Percentiles rank a stretch among this genome's conserved stretches.
Evolutionary conservation across 2,329 filamentous ascomycete species (phyloP).

Genomic region (Fusarium devonianum): DNA sequence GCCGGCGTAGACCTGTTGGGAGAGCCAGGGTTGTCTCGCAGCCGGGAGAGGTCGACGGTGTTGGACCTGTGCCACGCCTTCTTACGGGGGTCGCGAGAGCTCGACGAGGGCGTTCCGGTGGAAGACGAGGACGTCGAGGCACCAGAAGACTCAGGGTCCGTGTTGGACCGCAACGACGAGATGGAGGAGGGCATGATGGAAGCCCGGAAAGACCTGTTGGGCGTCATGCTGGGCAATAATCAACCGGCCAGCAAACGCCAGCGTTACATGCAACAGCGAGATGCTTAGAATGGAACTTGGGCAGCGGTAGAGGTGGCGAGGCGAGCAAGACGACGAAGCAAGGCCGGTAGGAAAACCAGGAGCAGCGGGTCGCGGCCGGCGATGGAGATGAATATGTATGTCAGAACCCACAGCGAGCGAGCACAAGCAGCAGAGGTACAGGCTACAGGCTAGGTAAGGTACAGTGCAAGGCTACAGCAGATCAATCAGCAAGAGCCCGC

Average conservation of each 20-base stretch:
- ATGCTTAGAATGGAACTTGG: slow-evolving; percentile 39
- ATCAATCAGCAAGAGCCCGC: no score
- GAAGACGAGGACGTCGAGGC: slow-evolving; percentile 17
- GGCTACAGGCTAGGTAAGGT: no score
- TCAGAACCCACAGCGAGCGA: neutral
- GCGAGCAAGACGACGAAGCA: slow-evolving; percentile 3
- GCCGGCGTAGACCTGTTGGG: slow-evolving; percentile 11
- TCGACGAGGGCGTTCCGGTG: slow-evolving; percentile 1
- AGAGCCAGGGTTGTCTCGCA: slow-evolving; percentile 28
- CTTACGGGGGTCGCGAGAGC: slow-evolving; percentile 29
- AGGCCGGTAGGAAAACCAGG: slow-evolving; percentile 9
- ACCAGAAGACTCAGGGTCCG: slow-evolving; percentile 39
- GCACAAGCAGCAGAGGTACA: slow-evolving; percentile 3
- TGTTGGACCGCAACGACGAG: slow-evolving; percentile 46
- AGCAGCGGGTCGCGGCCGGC: slow-evolving; percentile 6
- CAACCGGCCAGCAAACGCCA: slow-evolving; percentile 31
- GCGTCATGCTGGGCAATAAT: slow-evolving; percentile 51
- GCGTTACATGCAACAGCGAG: slow-evolving; percentile 43
- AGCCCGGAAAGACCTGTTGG: slow-evolving; percentile 54
- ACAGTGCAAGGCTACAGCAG: no score
- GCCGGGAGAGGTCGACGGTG: slow-evolving; percentile 36
- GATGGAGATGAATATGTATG: slow-evolving; percentile 25
- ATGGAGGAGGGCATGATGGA: slow-evolving; percentile 48
- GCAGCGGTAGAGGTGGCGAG: slow-evolving; percentile 24
- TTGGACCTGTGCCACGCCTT: slow-evolving; percentile 37